Evolutionary conservation across 148 eudicot species (phyloP), one percentile per base, ranked within the genome.

Genomic region (Pouteria glomerata): DNA sequence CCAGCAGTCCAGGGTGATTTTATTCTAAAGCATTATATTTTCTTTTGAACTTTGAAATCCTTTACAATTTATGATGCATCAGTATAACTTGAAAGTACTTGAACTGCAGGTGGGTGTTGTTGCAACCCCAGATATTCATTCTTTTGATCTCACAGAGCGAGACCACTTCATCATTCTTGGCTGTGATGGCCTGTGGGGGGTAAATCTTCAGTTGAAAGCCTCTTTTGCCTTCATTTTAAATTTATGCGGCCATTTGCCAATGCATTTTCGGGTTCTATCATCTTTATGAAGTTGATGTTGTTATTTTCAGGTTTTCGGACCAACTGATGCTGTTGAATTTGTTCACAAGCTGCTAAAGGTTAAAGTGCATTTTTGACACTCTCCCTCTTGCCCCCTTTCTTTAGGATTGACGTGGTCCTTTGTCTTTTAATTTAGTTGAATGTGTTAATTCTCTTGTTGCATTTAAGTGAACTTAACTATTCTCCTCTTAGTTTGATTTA

Each of bases 121-220:
- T 74, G 90, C 95, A 42, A 79, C 73, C 24, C 97, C 97, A 34
- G 94, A 87, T 82, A 79, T 92, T 78, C 87, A 84, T 77, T 87
- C 97, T n/a, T 92, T 92, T 83, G 87, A 81, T 72, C 82, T 92
- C 69, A 89, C 92, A 14, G 88, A 87, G 63, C 81, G 89, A 71
- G 97, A 92, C 31, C 82, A 86, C 70, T 89, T 92, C 72, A 86
- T 92, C 35, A 86, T 92, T 82, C 95, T 92, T 69, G 97, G 95
- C 61, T 89, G 95, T 79, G 97, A 92, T 87, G 97, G 97, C 73
- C 87, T 92, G 78, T 92, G 97, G 97, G 95, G 92, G 84, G 97
- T 92, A 89, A 70, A 70, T 76, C 52, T 74, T 30, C 48, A 21
- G 55, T 63, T 31, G 52, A 34, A 26, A 2, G 7, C 19, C 14